Conservation (phyloP, 2,329 filamentous ascomycete species). For the Aureobasidium sp. region DNA sequence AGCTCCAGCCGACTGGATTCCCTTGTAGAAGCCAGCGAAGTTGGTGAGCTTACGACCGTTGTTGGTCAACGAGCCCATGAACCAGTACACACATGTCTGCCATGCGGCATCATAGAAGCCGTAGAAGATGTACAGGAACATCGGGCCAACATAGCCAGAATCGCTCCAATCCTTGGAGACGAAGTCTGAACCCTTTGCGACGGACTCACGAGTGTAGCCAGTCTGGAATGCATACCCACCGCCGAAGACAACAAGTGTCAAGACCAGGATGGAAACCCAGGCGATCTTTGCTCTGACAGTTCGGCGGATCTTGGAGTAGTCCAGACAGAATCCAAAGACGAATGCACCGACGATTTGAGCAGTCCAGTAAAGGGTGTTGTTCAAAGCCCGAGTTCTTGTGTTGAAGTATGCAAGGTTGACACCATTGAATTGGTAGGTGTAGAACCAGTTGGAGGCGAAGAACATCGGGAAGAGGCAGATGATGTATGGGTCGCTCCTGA, state of each 20-base stretch:
- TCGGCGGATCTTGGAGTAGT: slow-evolving; percentile 50
- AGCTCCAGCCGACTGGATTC: slow-evolving; percentile 75
- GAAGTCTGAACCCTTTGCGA: slow-evolving; percentile 18
- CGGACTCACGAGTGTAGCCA: slow-evolving; percentile 41
- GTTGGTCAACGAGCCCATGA: slow-evolving; percentile 90
- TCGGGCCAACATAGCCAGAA: slow-evolving; percentile 62
- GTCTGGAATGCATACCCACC: slow-evolving; percentile 75
- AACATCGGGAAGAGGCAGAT: slow-evolving; percentile 77
- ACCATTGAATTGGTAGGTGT: slow-evolving; percentile 59
- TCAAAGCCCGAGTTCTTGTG: slow-evolving; percentile 65
- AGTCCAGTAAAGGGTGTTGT: slow-evolving; percentile 70
- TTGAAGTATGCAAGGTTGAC: slow-evolving; percentile 66
- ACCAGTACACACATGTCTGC: slow-evolving; percentile 92
- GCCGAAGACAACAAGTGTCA: slow-evolving; percentile 76
- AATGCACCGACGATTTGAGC: slow-evolving; percentile 71
- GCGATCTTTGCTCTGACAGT: slow-evolving; percentile 58
- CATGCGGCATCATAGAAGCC: slow-evolving; percentile 83
- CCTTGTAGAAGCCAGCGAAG: slow-evolving; percentile 84
- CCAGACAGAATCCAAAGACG: slow-evolving; percentile 64
- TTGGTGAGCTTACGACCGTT: slow-evolving; percentile 87
- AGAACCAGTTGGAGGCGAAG: slow-evolving; percentile 71
- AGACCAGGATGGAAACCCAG: slow-evolving; percentile 52
- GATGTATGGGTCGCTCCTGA: slow-evolving; percentile 64
- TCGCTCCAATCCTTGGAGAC: slow-evolving; percentile 57
- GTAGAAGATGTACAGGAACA: slow-evolving; percentile 88